These are phyloP conservation scores for Nicotiana rustica DNA, from an alignment of 305 asterid species.

Conservation along the genomic window DNA sequence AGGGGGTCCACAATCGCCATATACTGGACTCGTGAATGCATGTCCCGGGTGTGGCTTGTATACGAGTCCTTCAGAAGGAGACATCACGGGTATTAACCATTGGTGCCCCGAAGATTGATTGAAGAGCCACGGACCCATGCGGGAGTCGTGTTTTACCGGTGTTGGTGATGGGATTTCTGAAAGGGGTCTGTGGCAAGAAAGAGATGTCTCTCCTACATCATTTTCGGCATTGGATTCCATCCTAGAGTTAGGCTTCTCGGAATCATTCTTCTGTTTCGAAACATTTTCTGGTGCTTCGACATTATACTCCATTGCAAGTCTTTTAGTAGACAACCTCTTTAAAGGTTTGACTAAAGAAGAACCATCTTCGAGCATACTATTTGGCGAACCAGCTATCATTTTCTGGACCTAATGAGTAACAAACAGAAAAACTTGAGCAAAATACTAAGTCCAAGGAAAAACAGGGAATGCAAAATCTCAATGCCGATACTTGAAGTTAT, in stretches of 20 bases:
- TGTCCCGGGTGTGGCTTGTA: slow-evolving; percentile 80
- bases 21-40: slow-evolving; percentile 48
- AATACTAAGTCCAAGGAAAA: slow-evolving; percentile 1
- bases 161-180: slow-evolving; percentile 42
- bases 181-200: slow-evolving; percentile 44
- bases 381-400: slow-evolving; percentile 70
- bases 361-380: slow-evolving; percentile 59
- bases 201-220: slow-evolving; percentile 52
- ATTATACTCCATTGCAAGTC: slow-evolving; percentile 51
- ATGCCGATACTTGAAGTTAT: background rate
- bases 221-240: slow-evolving; percentile 74
- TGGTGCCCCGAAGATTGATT: slow-evolving; percentile 70
- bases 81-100: slow-evolving; percentile 88
- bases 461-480: slow-evolving; percentile 1
- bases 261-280: slow-evolving; percentile 46
- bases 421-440: background rate
- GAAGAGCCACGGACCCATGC: slow-evolving; percentile 47
- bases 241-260: slow-evolving; percentile 47
- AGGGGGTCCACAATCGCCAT: slow-evolving; percentile 53
- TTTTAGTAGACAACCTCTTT: slow-evolving; percentile 51
- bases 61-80: slow-evolving; percentile 88
- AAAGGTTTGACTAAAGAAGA: slow-evolving; percentile 52
- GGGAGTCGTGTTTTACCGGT: slow-evolving; percentile 43
- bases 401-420: slow-evolving; percentile 70
- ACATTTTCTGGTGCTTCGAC: slow-evolving; percentile 45